Base-by-base conservation (phyloP, 192 early-diverging fungal species). In the Backusella macrospora region DNA sequence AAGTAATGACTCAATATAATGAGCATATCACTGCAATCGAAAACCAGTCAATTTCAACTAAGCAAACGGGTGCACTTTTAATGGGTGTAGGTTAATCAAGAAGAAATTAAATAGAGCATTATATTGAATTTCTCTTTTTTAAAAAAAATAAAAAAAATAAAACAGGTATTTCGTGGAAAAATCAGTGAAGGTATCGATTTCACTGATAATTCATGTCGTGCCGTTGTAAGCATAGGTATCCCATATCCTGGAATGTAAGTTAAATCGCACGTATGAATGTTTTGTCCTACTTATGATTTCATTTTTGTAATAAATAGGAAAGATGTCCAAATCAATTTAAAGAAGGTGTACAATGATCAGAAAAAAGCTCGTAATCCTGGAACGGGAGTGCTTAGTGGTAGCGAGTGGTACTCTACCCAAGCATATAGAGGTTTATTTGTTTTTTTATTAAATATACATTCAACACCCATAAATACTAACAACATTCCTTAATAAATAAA, bases 161-260 rank as follows among this genome's bases (percentile, higher is more conserved):
- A 13, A 8, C 55, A 80, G 79, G 80, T 93, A 4, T 93, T 87
- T 67, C 83, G 90, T 16, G 92, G 92, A 3, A 93, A 93, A 72
- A 87, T 90, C 9, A 84, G 83, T 38, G 92, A 93, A 78, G 92
- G 92, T 4, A 86, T 93, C 64, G 92, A 93, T 71, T 93, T 93
- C 76, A 87, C 82, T 15, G 89, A 93, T 75, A 72, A 81, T 47
- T 81, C 88, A 47, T 87, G 86, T 37, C 81, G 92, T n/a, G 89
- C 87, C 9, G 92, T 93, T 2, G 46, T 91, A 16, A 77, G 90
- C 0, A 81, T 87, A 40, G 89, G 92, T 8, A 86, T 93, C 18
- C 92, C 92, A 6, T 93, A 71, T 64, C 82, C 88, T 3, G 65
- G 70, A 1, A 42, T 80, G 80, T 80, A 73, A 73, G 79, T 26